phyloP scores from a whole-genome alignment of 2,329 filamentous ascomycete species.

The Orbilia blumenaviensis region DNA sequence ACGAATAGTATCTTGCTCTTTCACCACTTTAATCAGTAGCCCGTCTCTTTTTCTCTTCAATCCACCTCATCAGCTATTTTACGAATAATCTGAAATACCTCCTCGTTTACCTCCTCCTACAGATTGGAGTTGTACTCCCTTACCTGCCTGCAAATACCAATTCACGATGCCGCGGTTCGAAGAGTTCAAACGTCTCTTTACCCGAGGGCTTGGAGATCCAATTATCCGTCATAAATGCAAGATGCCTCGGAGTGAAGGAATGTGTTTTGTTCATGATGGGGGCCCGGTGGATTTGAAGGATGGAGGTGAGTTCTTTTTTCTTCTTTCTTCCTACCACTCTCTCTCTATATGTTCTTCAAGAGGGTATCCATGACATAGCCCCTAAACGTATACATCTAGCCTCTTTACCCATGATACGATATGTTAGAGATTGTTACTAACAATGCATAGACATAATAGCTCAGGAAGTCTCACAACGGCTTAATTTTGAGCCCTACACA shows the following conservation, averaged over 20 bases:
- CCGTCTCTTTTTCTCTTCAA: no score
- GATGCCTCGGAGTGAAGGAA: background rate
- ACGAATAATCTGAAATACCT: no score
- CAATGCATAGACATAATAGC: background rate
- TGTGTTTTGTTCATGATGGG: background rate
- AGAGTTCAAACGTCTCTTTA: conserved; percentile 22
- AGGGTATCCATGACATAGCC: no score
- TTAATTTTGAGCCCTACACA: conserved; percentile 2
- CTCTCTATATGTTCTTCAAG: no score
- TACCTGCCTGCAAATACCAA: background rate
- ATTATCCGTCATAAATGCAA: background rate
- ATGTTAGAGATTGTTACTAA: background rate
- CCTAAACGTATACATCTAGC: no score
- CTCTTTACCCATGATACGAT: no score
- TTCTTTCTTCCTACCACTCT: background rate
- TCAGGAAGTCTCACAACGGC: background rate
- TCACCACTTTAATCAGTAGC: no score
- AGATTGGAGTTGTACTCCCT: no score
- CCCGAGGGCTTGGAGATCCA: conserved; percentile 17
- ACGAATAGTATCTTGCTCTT: no score
- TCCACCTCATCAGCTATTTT: no score
- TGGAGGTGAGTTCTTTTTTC: conserved; percentile 4
- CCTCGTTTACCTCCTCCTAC: background rate
- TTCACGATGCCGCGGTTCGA: background rate
- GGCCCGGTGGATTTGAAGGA: conserved; percentile 38